Conservation (phyloP, 116 monocot species). For the Thalassia testudinum region DNA sequence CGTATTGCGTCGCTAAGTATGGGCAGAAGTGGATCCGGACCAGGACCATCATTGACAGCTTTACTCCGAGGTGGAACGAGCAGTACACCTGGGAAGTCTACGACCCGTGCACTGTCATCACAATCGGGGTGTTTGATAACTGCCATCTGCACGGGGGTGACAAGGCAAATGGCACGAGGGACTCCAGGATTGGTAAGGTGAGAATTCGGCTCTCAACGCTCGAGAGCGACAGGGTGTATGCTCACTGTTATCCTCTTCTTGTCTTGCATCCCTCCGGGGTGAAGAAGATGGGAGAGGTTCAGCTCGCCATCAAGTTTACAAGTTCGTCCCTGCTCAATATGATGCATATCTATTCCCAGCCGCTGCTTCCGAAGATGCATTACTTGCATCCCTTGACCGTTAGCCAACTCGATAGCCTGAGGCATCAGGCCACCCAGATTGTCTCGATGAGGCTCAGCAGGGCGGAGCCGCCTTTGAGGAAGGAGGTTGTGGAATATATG, state of each 20-base stretch:
- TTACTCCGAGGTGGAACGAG: slow-evolving; percentile 49
- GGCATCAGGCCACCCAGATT: slow-evolving; percentile 53
- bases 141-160: slow-evolving; percentile 33
- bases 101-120: slow-evolving; percentile 58
- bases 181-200: slow-evolving; percentile 44
- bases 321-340: slow-evolving; percentile 42
- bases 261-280: slow-evolving; percentile 44
- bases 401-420: slow-evolving; percentile 33
- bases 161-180: slow-evolving; percentile 15
- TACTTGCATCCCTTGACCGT: slow-evolving; percentile 53
- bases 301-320: slow-evolving; percentile 44
- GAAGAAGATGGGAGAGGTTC: slow-evolving; percentile 70
- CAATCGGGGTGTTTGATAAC: slow-evolving; percentile 60
- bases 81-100: slow-evolving; percentile 68
- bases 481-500: slow-evolving; percentile 67
- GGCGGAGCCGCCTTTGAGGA: slow-evolving; percentile 43
- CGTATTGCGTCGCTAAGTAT: slow-evolving; percentile 57
- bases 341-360: slow-evolving; percentile 54
- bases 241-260: slow-evolving; percentile 54
- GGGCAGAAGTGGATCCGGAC: slow-evolving; percentile 69
- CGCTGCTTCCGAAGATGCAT: slow-evolving; percentile 60
- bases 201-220: slow-evolving; percentile 53
- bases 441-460: slow-evolving; percentile 43
- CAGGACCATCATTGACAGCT: slow-evolving; percentile 39
- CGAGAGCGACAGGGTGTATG: slow-evolving; percentile 42